Conservation (phyloP, 2,329 filamentous ascomycete genomes). For the Sclerotiophoma versabilis region DNA sequence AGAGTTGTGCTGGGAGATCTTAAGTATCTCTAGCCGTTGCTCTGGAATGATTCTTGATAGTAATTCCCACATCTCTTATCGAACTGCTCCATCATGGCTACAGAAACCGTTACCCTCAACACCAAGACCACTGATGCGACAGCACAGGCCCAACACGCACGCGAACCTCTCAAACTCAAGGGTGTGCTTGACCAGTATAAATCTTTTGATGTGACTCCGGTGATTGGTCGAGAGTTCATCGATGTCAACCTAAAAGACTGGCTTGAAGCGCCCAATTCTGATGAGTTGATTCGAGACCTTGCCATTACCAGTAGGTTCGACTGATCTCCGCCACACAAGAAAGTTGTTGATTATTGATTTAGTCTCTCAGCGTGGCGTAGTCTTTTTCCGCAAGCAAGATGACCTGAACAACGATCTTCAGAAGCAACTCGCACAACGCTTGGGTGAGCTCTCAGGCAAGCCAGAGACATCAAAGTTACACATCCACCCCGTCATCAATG, state of each 20-base stretch:
- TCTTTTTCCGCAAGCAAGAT: conserved; percentile 63
- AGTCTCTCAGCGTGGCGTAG: conserved; percentile 62
- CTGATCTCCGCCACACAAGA: too few species aligned
- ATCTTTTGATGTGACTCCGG: conserved; percentile 66
- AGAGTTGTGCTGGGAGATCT: not conserved
- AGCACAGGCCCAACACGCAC: conserved; percentile 12
- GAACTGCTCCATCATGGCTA: conserved; percentile 17
- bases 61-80: too few species aligned
- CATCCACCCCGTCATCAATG: conserved; percentile 64
- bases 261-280: conserved; percentile 67
- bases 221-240: conserved; percentile 68
- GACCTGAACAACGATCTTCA: conserved; percentile 60
- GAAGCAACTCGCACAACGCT: conserved; percentile 61
- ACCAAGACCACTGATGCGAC: conserved; percentile 11
- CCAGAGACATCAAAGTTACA: conserved; percentile 64
- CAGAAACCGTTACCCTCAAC: conserved; percentile 24
- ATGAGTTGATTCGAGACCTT: conserved; percentile 70
- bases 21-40: not conserved
- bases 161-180: conserved; percentile 40
- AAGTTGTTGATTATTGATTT: not conserved
- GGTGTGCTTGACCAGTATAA: conserved; percentile 62
- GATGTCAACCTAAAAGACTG: conserved; percentile 68
- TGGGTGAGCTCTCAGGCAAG: conserved; percentile 66
- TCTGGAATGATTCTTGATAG: too few species aligned
- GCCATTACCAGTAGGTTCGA: conserved; percentile 52